Base-by-base conservation (phyloP, 805 yeast genomes). In the Maudiozyma barnettii region DNA sequence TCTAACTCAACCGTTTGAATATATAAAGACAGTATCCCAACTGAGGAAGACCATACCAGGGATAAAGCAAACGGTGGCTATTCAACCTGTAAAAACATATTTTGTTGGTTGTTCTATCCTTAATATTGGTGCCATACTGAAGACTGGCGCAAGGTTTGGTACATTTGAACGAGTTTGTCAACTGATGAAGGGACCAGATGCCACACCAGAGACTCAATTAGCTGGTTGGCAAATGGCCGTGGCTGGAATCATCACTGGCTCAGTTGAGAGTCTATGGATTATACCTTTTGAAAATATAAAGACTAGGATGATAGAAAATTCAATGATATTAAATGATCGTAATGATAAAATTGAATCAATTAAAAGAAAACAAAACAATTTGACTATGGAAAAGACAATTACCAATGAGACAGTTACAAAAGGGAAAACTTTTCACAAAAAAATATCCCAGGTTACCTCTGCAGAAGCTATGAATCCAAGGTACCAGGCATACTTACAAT, bases 241-340 rank as follows among this genome's bases (percentile, higher is more conserved):
- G 49, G 96, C 96, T 3, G 96, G 95, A 9, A 73, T 74, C 1
- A 76, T 87, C 70, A 84, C 95, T 5, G 98, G 95, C 2, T 72
- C 84, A 48, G 68, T 82, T 40, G 98, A 93, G 63, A 81, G 95
- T 2, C 52, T 89, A 31, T 77, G 84, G 74, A 78, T 91, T 20
- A 84, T 93, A 18, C 99, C 98, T 0, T 90, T 91, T 62, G 99
- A 91, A 59, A 85, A 82, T 58, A 72, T 88, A 54, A 88, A 88
- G 60, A 81, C 84, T 2, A 74, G 83, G 8, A 77, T 85, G 85
- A 81, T 88, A 51, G 95, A 87, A 57, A 81, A 83, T 59, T 71
- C 81, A 43, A 55, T 74, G 60, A 29, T 39, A 4, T 18, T 33
- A 18, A 31, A 61, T 47, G 58, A 49, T 54, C 49, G 60, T 26